A percentile compares a stretch with the other conserved stretches of the same genome.
Evolutionary conservation across 805 yeast species (phyloP).

Genomic region (Saccharomycopsis babjevae): DNA sequence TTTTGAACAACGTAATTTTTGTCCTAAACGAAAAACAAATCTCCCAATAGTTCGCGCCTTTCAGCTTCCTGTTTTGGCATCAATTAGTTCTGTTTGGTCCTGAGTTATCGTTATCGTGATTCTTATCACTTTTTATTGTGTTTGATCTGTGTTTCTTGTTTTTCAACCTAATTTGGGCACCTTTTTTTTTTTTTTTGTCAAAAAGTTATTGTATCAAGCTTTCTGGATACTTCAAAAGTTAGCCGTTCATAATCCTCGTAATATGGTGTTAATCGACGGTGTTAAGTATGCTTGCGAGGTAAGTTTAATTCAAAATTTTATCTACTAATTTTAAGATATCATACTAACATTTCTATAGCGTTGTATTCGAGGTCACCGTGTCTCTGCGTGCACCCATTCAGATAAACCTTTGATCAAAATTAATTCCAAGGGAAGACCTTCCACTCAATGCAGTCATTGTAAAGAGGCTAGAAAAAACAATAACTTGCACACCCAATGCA

Average conservation of each 20-base stretch:
- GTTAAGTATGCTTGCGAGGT: constrained; percentile 88
- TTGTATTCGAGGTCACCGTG: constrained; percentile 94
- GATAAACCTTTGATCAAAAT: constrained; percentile 87
- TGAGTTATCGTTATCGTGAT: too few relatives aligned
- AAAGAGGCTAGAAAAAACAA: constrained; percentile 61
- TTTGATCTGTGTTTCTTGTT: too few relatives aligned
- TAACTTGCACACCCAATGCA: constrained; percentile 57
- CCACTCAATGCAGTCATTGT: constrained; percentile 84
- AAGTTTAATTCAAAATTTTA: constrained; percentile 1
- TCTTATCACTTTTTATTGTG: too few relatives aligned
- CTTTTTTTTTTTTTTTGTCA: not conserved
- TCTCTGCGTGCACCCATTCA: constrained; percentile 84
- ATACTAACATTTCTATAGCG: constrained; percentile 26
- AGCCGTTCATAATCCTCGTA: not conserved
- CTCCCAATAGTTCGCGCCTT: too few relatives aligned
- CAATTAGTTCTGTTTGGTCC: too few relatives aligned
- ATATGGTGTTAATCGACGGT: constrained; percentile 85
- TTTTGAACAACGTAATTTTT: too few relatives aligned
- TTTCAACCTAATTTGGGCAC: too few relatives aligned
- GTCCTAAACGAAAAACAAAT: too few relatives aligned
- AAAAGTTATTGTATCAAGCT: not conserved
- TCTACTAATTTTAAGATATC: too few relatives aligned
- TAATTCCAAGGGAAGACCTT: constrained; percentile 94
- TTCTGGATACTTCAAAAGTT: not conserved
- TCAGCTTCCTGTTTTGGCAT: not conserved